Evolutionary conservation across 768 basidiomycete species (phyloP), one percentile per base, ranked within the genome.

Genomic region (Sarcodon sp.): DNA sequence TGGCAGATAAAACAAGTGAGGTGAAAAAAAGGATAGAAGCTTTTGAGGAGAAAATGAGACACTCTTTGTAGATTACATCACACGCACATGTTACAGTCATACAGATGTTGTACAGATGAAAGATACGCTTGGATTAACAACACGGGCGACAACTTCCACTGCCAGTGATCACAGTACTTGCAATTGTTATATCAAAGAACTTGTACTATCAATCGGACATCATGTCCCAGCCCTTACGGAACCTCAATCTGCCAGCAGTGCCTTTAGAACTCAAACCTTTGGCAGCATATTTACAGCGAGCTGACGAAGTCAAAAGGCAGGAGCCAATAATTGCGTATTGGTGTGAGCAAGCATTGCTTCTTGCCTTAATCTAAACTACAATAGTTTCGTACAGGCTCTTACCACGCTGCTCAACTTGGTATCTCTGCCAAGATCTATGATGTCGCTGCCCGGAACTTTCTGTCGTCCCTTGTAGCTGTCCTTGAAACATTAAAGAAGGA

Each of bases 311-410:
- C 56, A 78, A 74, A 46, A 67, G 67, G 11, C 78, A 84, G 53
- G 92, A 99, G 49, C 87, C 89, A 5, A 70, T 93, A 46, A 79
- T 98, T 59, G 76, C 88, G 4, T 98, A 98, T 61, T 99, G 94
- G 93, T 93, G 94, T 94, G 64, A 54, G 87, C 35, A 49, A 32
- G 33, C 32, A 50, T 15, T 39, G 32, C 41, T n/a, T 33, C 35
- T 48, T 15, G 34, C 15, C 3, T 33, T 12, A 33, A 3, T 31
- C 6, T 39, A 16, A 38, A 50, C 53, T 39, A 51, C 55, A 44
- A 36, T 36, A n/a, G 33, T 37, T 6, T 18, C 32, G 39, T 33
- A 5, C 62, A 93, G 90, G 83, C 68, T 83, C 84, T 38, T 96
- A 91, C 69, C 84, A 91, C 63, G 93, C 90, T 50, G 87, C 90